Percentiles rank a stretch among this genome's conserved stretches.
Conservation (phyloP, 495 filamentous ascomycete genomes). For the Amphirosellinia nigrospora region DNA sequence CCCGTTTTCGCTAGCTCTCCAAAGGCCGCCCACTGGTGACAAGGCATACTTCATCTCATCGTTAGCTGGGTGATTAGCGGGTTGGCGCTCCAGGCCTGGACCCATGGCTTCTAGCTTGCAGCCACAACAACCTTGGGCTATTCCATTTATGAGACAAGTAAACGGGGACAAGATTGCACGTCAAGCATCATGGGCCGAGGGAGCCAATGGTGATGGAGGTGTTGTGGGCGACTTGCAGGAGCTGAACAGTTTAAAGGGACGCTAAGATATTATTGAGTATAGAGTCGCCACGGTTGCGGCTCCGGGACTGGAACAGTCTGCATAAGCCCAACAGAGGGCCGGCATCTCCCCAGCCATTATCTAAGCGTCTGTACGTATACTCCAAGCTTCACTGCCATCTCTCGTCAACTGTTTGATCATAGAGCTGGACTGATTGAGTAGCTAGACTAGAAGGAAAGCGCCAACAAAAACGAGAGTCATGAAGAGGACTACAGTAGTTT, state of each 20-base stretch:
- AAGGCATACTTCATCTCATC: conserved; percentile 13
- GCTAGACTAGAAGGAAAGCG: neutral
- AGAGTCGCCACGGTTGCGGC: conserved; percentile 29
- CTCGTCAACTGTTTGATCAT: neutral
- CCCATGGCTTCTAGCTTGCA: conserved; percentile 28
- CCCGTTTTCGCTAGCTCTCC: neutral
- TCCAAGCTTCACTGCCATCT: neutral
- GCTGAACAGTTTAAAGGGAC: conserved; percentile 35
- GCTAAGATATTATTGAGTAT: conserved; percentile 35
- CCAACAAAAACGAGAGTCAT: neutral
- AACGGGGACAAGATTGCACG: conserved; percentile 36
- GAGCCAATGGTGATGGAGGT: conserved; percentile 29
- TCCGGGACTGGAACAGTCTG: conserved; percentile 1
- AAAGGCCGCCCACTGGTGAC: neutral
- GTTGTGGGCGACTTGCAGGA: conserved; percentile 36
- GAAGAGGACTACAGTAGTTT: neutral
- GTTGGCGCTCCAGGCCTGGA: conserved; percentile 8
- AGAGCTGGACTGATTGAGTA: neutral
- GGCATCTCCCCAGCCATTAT: neutral
- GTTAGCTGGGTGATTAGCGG: neutral
- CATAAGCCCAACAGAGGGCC: neutral
- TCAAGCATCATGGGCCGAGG: conserved; percentile 28
- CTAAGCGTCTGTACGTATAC: neutral
- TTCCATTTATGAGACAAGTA: conserved; percentile 21
- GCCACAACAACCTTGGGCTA: conserved; percentile 35